These are phyloP conservation scores for Calocybe cyanea DNA, from an alignment of 768 basidiomycete species.

Conservation along the genomic window DNA sequence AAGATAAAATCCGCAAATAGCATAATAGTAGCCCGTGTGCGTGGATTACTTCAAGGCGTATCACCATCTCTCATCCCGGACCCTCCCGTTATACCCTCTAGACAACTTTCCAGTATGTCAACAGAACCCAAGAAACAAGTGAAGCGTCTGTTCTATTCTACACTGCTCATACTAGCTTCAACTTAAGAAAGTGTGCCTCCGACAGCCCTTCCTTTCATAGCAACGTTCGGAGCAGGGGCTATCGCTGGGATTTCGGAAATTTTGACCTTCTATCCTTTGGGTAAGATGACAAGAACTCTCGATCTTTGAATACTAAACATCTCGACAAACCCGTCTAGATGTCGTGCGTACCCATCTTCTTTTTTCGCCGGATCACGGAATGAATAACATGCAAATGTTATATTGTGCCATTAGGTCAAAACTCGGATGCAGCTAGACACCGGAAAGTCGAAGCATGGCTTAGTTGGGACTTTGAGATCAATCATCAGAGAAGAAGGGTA, in stretches of 20 bases:
- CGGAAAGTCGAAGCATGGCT: slow-evolving; percentile 68
- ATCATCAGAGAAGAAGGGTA: slow-evolving; percentile 94
- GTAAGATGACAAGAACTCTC: slow-evolving; percentile 38
- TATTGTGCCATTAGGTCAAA: slow-evolving; percentile 64
- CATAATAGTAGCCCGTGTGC: neutral
- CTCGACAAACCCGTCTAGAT: slow-evolving; percentile 47
- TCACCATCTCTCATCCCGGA: slow-evolving; percentile 3
- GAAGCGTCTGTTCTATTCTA: slow-evolving; percentile 11
- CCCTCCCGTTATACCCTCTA: neutral
- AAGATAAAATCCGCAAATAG: slow-evolving; percentile 20
- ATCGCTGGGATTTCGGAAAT: slow-evolving; percentile 90
- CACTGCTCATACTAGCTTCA: neutral
- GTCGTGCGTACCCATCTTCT: slow-evolving; percentile 55
- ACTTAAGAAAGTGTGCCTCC: slow-evolving; percentile 4
- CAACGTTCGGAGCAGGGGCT: slow-evolving; percentile 93
- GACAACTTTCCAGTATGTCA: slow-evolving; percentile 16
- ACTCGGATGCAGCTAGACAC: slow-evolving; percentile 98
- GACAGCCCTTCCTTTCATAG: slow-evolving; percentile 76
- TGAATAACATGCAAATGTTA: slow-evolving; percentile 1
- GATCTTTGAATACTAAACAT: neutral
- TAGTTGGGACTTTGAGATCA: slow-evolving; percentile 76
- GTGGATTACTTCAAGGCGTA: slow-evolving; percentile 2
- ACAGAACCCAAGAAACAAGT: slow-evolving; percentile 29
- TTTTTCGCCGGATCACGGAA: slow-evolving; percentile 8
- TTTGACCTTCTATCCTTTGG: slow-evolving; percentile 85